These are phyloP conservation scores for Chalciporus sphaerocephalus DNA, from an alignment of 768 basidiomycete genomes.

Conservation along the genomic window DNA sequence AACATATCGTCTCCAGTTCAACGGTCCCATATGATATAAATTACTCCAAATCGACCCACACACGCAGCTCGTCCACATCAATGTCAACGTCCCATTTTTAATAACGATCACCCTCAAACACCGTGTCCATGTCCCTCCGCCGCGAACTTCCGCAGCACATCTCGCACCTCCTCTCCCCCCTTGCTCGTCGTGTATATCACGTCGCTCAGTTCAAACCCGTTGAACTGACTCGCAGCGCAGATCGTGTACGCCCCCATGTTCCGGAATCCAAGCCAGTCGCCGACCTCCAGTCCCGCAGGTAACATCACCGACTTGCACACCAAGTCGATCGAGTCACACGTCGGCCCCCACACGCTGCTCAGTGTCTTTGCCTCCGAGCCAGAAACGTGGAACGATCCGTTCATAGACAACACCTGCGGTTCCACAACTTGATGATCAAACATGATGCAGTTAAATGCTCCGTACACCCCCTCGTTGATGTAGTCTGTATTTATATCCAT, in stretches of 20 bases:
- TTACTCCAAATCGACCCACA: slow-evolving; percentile 9
- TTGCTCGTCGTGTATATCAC: slow-evolving; percentile 76
- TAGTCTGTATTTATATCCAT: slow-evolving; percentile 61
- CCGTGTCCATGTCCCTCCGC: slow-evolving; percentile 38
- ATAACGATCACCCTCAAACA: slow-evolving; percentile 7
- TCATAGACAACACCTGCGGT: slow-evolving; percentile 73
- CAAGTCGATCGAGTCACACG: slow-evolving; percentile 96
- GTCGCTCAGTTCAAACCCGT: slow-evolving; percentile 79
- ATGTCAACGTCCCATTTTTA: background rate
- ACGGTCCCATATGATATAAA: slow-evolving; percentile 5
- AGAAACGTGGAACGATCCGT: slow-evolving; percentile 50
- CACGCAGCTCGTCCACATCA: background rate
- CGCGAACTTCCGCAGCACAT: slow-evolving; percentile 48
- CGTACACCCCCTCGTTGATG: slow-evolving; percentile 99
- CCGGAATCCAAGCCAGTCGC: slow-evolving; percentile 97
- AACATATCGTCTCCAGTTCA: slow-evolving; percentile 2
- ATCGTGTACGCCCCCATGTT: slow-evolving; percentile 99
- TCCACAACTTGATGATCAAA: slow-evolving; percentile 95
- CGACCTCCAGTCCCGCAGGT: slow-evolving; percentile 72
- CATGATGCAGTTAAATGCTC: slow-evolving; percentile 93
- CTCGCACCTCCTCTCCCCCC: slow-evolving; percentile 48
- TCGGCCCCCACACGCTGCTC: slow-evolving; percentile 95
- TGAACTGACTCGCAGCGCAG: slow-evolving; percentile 95
- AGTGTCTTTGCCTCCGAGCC: slow-evolving; percentile 40
- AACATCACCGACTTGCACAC: slow-evolving; percentile 63